Conservation (phyloP, 352 stramenopile genomes). For the Pythium aquatile region DNA sequence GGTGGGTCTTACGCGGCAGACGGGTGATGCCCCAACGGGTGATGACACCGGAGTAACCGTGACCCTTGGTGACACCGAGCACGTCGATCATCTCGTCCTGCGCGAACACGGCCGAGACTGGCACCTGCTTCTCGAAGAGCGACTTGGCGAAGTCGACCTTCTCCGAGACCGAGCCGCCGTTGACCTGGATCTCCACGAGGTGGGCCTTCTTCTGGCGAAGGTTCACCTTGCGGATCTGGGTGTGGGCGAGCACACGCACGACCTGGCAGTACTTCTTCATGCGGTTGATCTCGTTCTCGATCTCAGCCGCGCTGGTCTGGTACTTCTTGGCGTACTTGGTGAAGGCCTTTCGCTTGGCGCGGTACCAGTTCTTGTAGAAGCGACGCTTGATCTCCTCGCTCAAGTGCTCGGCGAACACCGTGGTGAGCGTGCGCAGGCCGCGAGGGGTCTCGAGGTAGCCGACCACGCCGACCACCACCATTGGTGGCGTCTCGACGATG, state of each 20-base stretch:
- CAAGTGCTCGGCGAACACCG: conserved; percentile 99
- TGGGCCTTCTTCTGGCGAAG: conserved; percentile 99
- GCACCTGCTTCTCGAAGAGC: conserved; percentile 99
- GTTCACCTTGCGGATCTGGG: conserved; percentile 99
- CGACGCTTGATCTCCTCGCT: conserved; percentile 98
- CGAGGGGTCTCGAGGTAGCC: conserved; percentile 99
- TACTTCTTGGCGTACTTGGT: conserved; percentile 99
- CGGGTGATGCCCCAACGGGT: conserved; percentile 99
- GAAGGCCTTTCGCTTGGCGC: conserved; percentile 99
- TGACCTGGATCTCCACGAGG: conserved; percentile 99
- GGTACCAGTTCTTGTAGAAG: conserved; percentile 99
- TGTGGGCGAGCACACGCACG: conserved; percentile 99
- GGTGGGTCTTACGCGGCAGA: conserved; percentile 99
- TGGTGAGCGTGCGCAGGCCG: conserved; percentile 98
- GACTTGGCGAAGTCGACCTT: conserved; percentile 99
- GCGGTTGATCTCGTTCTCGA: conserved; percentile 97
- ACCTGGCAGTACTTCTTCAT: conserved; percentile 99
- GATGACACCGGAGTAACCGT: conserved; percentile 98
- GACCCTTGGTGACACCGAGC: conserved; percentile 98
- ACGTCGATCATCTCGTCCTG: conserved; percentile 99
- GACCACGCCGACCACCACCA: conserved; percentile 99
- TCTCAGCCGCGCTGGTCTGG: conserved; percentile 88
- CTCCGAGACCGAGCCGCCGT: conserved; percentile 95
- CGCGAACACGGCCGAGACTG: conserved; percentile 92
- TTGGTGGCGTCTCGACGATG: conserved; percentile 99